Base-by-base conservation (phyloP, 2,329 filamentous ascomycete genomes). In the Trichoderma afroharzianum region DNA sequence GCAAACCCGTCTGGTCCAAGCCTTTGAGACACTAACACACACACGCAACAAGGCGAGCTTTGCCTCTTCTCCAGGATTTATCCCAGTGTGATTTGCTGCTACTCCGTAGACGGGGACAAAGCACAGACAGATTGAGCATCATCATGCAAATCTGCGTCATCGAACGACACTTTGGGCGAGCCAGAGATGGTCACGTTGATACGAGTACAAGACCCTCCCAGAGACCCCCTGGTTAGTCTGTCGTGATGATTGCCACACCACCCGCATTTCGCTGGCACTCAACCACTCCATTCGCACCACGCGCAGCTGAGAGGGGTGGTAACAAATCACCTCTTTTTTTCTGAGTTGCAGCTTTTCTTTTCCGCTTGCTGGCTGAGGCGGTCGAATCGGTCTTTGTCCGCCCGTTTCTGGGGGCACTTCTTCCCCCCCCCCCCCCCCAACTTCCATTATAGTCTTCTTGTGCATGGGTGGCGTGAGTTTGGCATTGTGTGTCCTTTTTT, bases 201-300 rank as follows among this genome's bases (percentile, higher is more conserved):
- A n/a, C n/a, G n/a, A n/a, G n/a, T n/a, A n/a, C 55, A 47, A 43
- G n/a, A 59, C 30, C 64, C 9, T 28, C 24, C 63, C 50, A 21
- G 3, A 4, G 57, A 30, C 57, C 15, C 69, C 69, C 70, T 62
- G 68, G 68, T 30, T 36, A 63, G 68, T 57, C 58, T 4, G 11
- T 62, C 11, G 33, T 57, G 43, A 21, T 21, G 32, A 70, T 63
- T 70, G 59, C 68, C 68, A 70, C 68, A 70, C 68, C 59, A 55
- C 59, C 59, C 15, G 30, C 68, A 6, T 32, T 30, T 39, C 18
- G n/a, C 15, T 33, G 7, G 39, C 57, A 68, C 3, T 61, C 55
- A 68, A 9, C n/a, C n/a, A n/a, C n/a, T n/a, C n/a, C n/a, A n/a
- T n/a, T 24, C 7, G n/a, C 53, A 24, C 33, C 18, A 39, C 4